phyloP scores from a whole-genome alignment of 345 rosid species.

The Citrus inodora region DNA sequence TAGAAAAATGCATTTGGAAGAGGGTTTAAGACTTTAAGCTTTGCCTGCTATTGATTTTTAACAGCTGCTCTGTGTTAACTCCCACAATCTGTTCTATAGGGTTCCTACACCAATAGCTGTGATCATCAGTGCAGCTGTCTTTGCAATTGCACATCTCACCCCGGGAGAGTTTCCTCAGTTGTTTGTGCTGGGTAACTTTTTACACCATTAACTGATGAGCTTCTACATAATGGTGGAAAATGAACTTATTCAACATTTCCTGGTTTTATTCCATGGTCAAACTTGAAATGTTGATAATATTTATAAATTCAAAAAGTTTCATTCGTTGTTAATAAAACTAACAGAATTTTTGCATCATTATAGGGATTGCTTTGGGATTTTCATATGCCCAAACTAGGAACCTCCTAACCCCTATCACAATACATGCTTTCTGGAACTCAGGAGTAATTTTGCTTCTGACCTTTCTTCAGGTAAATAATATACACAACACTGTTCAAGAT shows the following conservation, averaged over 20 bases:
- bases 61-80: neutral
- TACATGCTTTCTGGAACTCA: constrained; percentile 85
- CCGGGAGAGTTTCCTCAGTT: constrained; percentile 93
- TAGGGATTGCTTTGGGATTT: constrained; percentile 71
- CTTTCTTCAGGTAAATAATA: constrained; percentile 67
- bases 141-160: constrained; percentile 88
- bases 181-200: constrained; percentile 61
- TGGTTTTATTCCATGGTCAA: constrained; percentile 1
- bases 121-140: constrained; percentile 81
- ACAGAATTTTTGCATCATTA: neutral
- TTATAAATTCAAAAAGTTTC: neutral
- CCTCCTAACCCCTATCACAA: constrained; percentile 71
- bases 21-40: neutral
- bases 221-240: neutral
- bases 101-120: constrained; percentile 83
- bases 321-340: neutral
- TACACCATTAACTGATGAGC: neutral
- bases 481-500: neutral
- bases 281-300: neutral
- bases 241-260: neutral
- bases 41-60: neutral
- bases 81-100: constrained; percentile 39
- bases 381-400: constrained; percentile 91
- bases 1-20: neutral
- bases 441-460: constrained; percentile 85